Percentiles rank a stretch among this genome's conserved stretches.
Conservation (phyloP, 805 yeast species). For the Priceomyces castillae region DNA sequence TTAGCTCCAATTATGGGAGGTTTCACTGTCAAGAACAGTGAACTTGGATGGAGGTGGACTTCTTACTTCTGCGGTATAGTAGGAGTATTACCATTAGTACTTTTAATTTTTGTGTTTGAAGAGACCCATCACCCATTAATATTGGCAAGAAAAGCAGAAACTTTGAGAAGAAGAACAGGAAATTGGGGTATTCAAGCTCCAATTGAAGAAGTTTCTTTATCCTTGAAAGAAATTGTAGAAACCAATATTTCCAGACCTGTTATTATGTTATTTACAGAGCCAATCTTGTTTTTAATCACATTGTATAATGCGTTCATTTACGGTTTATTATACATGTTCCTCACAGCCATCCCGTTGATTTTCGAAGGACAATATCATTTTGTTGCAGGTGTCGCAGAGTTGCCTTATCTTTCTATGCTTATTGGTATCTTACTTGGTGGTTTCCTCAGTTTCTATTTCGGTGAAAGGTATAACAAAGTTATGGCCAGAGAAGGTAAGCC, state of each 20-base stretch:
- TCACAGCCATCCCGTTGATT: slow-evolving; percentile 37
- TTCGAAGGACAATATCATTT: slow-evolving; percentile 37
- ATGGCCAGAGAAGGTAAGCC: slow-evolving; percentile 52
- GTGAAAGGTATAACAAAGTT: slow-evolving; percentile 23
- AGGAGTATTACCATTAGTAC: slow-evolving; percentile 24
- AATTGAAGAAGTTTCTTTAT: slow-evolving; percentile 18
- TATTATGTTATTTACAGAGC: slow-evolving; percentile 29
- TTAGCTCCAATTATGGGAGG: slow-evolving; percentile 60
- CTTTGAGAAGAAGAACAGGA: slow-evolving; percentile 24
- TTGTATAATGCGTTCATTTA: slow-evolving; percentile 33
- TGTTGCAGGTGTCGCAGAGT: slow-evolving; percentile 21
- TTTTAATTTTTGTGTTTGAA: slow-evolving; percentile 24
- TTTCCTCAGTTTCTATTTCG: slow-evolving; percentile 23
- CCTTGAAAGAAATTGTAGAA: slow-evolving; percentile 17
- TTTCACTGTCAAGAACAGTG: slow-evolving; percentile 21
- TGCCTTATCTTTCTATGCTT: slow-evolving; percentile 31
- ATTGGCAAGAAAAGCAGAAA: slow-evolving; percentile 22
- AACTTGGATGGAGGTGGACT: slow-evolving; percentile 51
- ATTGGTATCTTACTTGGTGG: slow-evolving; percentile 34
- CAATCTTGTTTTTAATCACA: slow-evolving; percentile 37
- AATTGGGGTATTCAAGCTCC: slow-evolving; percentile 28
- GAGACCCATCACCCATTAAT: slow-evolving; percentile 34
- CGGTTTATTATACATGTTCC: slow-evolving; percentile 38
- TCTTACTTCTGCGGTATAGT: slow-evolving; percentile 44
- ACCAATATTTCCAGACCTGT: slow-evolving; percentile 28